Base-by-base conservation (phyloP, 805 yeast species). In the Tetrapisispora arboricola region DNA sequence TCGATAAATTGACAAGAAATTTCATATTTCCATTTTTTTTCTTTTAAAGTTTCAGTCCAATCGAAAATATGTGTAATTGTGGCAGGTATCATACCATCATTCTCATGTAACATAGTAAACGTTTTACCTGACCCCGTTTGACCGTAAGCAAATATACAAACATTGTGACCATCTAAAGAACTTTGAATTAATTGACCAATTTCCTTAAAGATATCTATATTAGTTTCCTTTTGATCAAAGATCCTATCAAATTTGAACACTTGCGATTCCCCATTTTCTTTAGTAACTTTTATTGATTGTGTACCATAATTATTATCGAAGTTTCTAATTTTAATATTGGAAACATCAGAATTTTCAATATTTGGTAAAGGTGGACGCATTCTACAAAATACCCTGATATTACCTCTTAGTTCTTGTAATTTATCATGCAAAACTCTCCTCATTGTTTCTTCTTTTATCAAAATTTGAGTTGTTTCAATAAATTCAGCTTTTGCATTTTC, bases 61-160 rank as follows among this genome's bases (percentile, higher is more conserved):
- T 71, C 63, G 54, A 87, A 87, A 4, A 90, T 80, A 52, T 80
- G 83, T 11, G 65, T 60, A 12, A 88, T 70, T 0, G 96, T 82
- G 15, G 76, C 67, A 1, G 95, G 87, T 27, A 87, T 85, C 67
- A 90, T 76, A 15, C 98, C 97, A 53, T 80, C 81, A 1, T 61
- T 53, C 0, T 73, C 65, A 24, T 71, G 64, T 2, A 87, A 73
- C 97, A 90, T 92, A 1, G 98, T 92, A 58, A 63, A 80, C 0
- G 97, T 90, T 58, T 90, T 90, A 3, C 98, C 98, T 0, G 96
- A 81, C 0, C 92, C 95, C 0, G 98, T 92, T 61, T 90, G 98
- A 1, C 98, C 98, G 58, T 92, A 90, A 0, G 97, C 95, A 65
- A 90, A 86, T 2, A 92, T 84, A 60, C 96, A 87, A 2, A 87